These are phyloP conservation scores for Brettanomyces nanus DNA, from an alignment of 805 yeast genomes.

Conservation along the genomic window DNA sequence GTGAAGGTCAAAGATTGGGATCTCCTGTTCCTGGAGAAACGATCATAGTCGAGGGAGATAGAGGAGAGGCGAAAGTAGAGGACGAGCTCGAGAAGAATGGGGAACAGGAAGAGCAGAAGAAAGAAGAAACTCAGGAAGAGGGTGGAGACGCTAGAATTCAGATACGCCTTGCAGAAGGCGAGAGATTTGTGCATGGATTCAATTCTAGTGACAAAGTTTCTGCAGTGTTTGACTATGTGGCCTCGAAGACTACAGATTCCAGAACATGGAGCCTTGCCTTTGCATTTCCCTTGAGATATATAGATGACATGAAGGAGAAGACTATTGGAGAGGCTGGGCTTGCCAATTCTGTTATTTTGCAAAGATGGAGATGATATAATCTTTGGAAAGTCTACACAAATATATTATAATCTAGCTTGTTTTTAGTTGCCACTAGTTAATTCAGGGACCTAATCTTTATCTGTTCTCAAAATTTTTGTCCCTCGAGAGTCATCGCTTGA, in stretches of 20 bases:
- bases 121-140: conserved; percentile 4
- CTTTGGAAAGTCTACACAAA: too few species aligned
- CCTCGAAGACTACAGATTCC: conserved; percentile 30
- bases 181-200: conserved; percentile 56
- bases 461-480: neutral
- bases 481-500: too few species aligned
- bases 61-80: neutral
- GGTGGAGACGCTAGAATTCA: conserved; percentile 65
- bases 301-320: conserved; percentile 47
- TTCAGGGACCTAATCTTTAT: neutral
- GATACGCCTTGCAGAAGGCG: conserved; percentile 78
- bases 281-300: conserved; percentile 73
- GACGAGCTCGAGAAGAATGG: conserved; percentile 8
- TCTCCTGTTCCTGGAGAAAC: conserved; percentile 78
- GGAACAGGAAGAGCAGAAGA: conserved; percentile 4
- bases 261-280: conserved; percentile 62
- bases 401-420: neutral
- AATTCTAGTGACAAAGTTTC: conserved; percentile 57
- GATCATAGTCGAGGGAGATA: conserved; percentile 6
- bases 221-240: conserved; percentile 62
- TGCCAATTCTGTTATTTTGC: conserved; percentile 80
- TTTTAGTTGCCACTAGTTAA: neutral
- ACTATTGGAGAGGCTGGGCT: conserved; percentile 71
- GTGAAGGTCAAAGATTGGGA: conserved; percentile 80
- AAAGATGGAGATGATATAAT: conserved; percentile 73